Evolutionary conservation across 495 filamentous ascomycete genomes (phyloP).

Genomic region (Penicillium coprophilum): DNA sequence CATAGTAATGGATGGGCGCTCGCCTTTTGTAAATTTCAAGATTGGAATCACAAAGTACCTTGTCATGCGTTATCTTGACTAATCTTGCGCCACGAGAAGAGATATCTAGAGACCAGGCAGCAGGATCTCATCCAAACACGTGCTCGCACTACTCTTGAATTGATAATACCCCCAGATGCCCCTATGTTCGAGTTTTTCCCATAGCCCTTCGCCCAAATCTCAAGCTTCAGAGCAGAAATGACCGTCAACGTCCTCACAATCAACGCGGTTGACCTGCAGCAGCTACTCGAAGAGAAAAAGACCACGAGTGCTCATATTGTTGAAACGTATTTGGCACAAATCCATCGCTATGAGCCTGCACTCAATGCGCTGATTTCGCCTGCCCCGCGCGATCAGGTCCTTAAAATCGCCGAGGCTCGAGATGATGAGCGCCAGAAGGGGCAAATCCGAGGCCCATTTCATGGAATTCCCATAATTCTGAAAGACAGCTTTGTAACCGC

Average conservation of each 20-base stretch:
- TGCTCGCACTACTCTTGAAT: too few relatives aligned
- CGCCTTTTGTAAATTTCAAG: too few relatives aligned
- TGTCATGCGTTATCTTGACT: too few relatives aligned
- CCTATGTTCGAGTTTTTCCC: too few relatives aligned
- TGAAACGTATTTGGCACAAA: slow-evolving; percentile 47
- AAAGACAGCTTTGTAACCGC: slow-evolving; percentile 30
- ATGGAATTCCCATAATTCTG: slow-evolving; percentile 44
- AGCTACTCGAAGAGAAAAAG: slow-evolving; percentile 34
- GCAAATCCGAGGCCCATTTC: slow-evolving; percentile 34
- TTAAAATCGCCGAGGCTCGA: slow-evolving; percentile 23
- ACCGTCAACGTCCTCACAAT: slow-evolving; percentile 36
- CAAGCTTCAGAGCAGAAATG: slow-evolving; percentile 7
- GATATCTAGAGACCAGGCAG: too few relatives aligned
- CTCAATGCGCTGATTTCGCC: slow-evolving; percentile 35
- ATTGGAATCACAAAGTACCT: too few relatives aligned
- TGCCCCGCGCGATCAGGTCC: slow-evolving; percentile 33
- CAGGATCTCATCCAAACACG: too few relatives aligned
- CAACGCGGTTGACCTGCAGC: slow-evolving; percentile 45
- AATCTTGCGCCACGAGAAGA: too few relatives aligned
- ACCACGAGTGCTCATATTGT: slow-evolving; percentile 49
- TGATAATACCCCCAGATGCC: too few relatives aligned
- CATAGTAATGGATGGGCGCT: too few relatives aligned
- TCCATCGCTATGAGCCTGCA: slow-evolving; percentile 44
- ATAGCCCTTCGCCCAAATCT: too few relatives aligned
- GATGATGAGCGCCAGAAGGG: slow-evolving; percentile 33